Base-by-base conservation (phyloP, 495 filamentous ascomycete species). In the Elaphomyces granulatus region DNA sequence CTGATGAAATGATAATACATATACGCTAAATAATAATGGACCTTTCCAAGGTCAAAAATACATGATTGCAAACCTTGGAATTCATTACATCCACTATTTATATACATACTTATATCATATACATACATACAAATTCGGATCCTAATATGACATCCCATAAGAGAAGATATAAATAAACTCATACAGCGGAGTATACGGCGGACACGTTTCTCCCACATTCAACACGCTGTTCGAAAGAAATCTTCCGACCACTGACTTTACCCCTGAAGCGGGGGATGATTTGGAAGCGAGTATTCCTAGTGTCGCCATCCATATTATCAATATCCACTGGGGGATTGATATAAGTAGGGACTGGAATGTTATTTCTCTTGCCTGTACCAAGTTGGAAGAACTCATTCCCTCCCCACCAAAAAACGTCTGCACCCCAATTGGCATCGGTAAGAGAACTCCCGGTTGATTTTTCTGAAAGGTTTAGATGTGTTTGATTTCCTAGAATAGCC, bases 351-450 rank as follows among this genome's bases (percentile, higher is more conserved):
- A 67, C 66, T 20, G 70, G 61, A 4, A 75, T 46, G 51, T 98
- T 96, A 50, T 74, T 93, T 43, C 87, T 62, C 65, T 77, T 88
- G 26, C 90, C 88, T 3, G 81, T 95, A 3, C 90, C 90, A 14
- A 98, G 72, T 53, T 98, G 90, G 52, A 82, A 94, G 45, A 75
- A 71, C 61, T 98, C 88, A 50, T 95, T 98, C 28, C 82, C 83
- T 46, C 90, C 90, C 83, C 87, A 98, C 71, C 79, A 92, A 4
- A 95, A 53, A 2, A 82, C 76, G 56, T 96, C 90, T 7, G 77
- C 75, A 37, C 88, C 88, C 67, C 73, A 94, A 36, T 77, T 73
- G 3, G 64, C 64, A 3, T 70, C 67, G 8, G 62, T 67, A 4
- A 60, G 52, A 4, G 64, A 50, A n/a, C n/a, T n/a, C n/a, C n/a